These are phyloP conservation scores for Aspergillus incahuasiensis DNA, from an alignment of 495 filamentous ascomycete genomes.

Conservation along the genomic window DNA sequence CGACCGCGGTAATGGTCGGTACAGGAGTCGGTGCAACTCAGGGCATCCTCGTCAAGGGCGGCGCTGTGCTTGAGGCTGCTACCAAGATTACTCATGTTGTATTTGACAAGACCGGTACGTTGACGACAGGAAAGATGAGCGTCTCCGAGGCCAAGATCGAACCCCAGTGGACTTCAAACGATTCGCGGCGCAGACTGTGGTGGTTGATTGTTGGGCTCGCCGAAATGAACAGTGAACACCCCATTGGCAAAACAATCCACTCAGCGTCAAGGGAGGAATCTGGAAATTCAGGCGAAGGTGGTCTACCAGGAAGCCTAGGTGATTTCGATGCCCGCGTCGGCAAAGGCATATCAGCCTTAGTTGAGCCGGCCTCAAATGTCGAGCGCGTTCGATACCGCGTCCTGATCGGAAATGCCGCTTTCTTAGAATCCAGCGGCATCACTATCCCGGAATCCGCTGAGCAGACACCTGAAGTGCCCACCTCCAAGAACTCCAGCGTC, in stretches of 20 bases:
- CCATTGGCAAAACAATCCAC: constrained; percentile 82
- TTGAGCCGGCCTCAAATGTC: constrained; percentile 66
- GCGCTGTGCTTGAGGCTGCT: constrained; percentile 85
- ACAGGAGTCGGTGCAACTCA: constrained; percentile 96
- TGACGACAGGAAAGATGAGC: constrained; percentile 93
- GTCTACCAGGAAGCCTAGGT: constrained; percentile 74
- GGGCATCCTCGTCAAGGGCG: constrained; percentile 95
- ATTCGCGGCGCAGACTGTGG: constrained; percentile 73
- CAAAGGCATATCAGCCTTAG: constrained; percentile 74
- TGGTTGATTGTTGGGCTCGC: constrained; percentile 91
- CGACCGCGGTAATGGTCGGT: constrained; percentile 98
- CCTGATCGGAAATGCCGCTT: constrained; percentile 75
- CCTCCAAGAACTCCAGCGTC: constrained; percentile 25
- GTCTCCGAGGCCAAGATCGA: constrained; percentile 67
- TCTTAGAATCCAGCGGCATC: constrained; percentile 65
- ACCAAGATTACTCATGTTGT: constrained; percentile 91
- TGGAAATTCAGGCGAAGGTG: constrained; percentile 63
- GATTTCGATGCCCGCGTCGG: constrained; percentile 83
- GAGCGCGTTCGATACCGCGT: constrained; percentile 70
- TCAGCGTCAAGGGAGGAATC: constrained; percentile 67
- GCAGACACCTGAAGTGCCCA: constrained; percentile 18
- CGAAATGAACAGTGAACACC: constrained; percentile 93
- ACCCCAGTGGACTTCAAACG: constrained; percentile 61
- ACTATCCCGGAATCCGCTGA: constrained; percentile 60
- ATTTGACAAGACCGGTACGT: constrained; percentile 98